Evolutionary conservation across 441 rosid genomes (phyloP).

Genomic region (Hura crepitans): DNA sequence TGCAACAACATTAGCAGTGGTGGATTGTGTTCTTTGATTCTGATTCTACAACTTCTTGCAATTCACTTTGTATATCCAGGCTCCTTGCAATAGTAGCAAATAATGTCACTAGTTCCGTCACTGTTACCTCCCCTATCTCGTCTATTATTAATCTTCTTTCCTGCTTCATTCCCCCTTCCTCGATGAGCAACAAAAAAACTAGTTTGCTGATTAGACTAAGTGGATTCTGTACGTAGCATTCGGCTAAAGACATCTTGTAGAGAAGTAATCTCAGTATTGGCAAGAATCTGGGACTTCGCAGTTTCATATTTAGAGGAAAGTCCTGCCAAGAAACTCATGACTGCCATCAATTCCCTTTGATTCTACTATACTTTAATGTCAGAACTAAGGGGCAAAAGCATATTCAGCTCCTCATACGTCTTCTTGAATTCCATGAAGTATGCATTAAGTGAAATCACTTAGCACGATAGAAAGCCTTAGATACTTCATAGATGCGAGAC

Average conservation of each 20-base stretch:
- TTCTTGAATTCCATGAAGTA: too few relatives aligned
- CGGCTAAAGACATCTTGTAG: not conserved
- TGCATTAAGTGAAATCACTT: too few relatives aligned
- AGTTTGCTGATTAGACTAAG: not conserved
- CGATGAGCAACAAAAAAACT: not conserved
- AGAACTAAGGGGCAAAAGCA: not conserved
- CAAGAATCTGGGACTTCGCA: not conserved
- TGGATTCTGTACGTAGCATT: not conserved
- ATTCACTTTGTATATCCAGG: too few relatives aligned
- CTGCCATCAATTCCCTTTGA: not conserved
- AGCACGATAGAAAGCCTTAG: too few relatives aligned
- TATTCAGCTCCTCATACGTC: too few relatives aligned
- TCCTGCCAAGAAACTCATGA: not conserved
- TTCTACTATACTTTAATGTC: not conserved
- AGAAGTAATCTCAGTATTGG: not conserved
- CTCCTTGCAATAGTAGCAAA: too few relatives aligned
- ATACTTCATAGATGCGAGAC: too few relatives aligned
- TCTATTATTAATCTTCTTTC: not conserved
- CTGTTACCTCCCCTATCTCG: not conserved
- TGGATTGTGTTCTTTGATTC: too few relatives aligned
- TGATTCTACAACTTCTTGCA: too few relatives aligned
- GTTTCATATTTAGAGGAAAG: constrained; percentile 1
- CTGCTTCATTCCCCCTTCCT: not conserved
- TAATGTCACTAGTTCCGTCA: not conserved
- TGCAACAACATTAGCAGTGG: not conserved